Base-by-base conservation (phyloP, 768 basidiomycete species). In the Pholiota molesta region DNA sequence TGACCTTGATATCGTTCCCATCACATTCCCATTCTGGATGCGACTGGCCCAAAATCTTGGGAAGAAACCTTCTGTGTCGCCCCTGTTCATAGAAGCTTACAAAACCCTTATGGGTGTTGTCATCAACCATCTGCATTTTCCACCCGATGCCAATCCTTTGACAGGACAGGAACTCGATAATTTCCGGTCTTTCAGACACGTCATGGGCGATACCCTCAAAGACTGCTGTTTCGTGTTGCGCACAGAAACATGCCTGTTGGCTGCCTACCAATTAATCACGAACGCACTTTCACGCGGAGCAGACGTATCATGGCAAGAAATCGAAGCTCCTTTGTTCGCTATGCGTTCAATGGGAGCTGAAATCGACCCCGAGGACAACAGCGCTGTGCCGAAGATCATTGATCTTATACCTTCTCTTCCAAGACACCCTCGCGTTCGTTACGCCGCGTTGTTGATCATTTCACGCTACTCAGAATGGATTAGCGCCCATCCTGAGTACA, bases 21-120 rank as follows among this genome's bases (percentile, higher is more conserved):
- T 99, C 74, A 99, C 97, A 11, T 98, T 99, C 80, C 88, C 91
- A 29, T 99, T 99, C 81, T 99, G 97, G 97, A 95, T 94, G 87
- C 89, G 92, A 17, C 88, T 99, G 37, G 91, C 95, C n/a, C 90
- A 93, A 69, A 89, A 86, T 58, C 86, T 99, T 26, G 88, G 89
- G 56, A 95, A 94, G 77, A 86, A 82, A 66, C 75, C 85, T 0
- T 83, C 86, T 0, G 84, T 93, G 13, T 82, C 90, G 0, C 88
- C 88, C n/a, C 79, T 92, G 42, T 90, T 99, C 69, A 67, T 87
- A 51, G 87, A 94, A 56, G 91, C 95, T 26, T 99, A 93, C 80
- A 86, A 84, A 68, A 80, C 86, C 1, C 87, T 99, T 23, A 90
- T 97, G 85, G 79, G 77, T 10, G 88, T 94, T 66, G 90, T 99